These are phyloP conservation scores for Colletotrichum sp. DNA, from an alignment of 2,329 filamentous ascomycete genomes.

Conservation along the genomic window DNA sequence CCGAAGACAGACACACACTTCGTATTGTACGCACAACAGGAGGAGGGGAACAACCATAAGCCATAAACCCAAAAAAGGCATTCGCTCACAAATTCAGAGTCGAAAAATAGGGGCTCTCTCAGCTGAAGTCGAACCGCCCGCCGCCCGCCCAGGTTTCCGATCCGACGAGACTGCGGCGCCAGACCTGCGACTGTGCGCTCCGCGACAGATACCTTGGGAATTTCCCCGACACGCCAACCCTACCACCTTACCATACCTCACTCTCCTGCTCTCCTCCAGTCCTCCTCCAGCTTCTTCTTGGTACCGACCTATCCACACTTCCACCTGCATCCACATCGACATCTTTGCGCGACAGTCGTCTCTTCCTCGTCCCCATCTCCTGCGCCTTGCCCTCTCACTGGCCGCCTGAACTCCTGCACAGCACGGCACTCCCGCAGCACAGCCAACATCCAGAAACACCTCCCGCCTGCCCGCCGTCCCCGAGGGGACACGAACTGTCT, in stretches of 20 bases:
- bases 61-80: not conserved
- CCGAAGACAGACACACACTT: not conserved
- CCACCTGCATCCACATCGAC: conserved; percentile 2
- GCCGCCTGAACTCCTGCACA: conserved; percentile 5
- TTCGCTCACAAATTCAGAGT: not conserved
- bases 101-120: conserved; percentile 4
- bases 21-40: not conserved
- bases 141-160: not conserved
- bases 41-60: not conserved
- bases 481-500: conserved; percentile 8
- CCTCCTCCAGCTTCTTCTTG: not conserved
- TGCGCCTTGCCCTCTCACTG: not conserved
- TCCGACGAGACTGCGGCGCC: conserved; percentile 4
- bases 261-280: not conserved
- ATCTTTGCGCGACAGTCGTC: not conserved
- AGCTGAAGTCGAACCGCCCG: conserved; percentile 10
- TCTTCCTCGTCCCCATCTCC: not conserved
- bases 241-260: not conserved
- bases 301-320: not conserved
- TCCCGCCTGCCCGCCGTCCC: conserved; percentile 4
- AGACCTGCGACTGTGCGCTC: not conserved
- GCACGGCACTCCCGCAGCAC: conserved; percentile 12
- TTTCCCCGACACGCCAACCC: not conserved
- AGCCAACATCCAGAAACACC: conserved; percentile 14
- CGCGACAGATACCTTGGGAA: not conserved